These are phyloP conservation scores for Boletus putidus DNA, from an alignment of 1,284 basidiomycete genomes.

Conservation along the genomic window DNA sequence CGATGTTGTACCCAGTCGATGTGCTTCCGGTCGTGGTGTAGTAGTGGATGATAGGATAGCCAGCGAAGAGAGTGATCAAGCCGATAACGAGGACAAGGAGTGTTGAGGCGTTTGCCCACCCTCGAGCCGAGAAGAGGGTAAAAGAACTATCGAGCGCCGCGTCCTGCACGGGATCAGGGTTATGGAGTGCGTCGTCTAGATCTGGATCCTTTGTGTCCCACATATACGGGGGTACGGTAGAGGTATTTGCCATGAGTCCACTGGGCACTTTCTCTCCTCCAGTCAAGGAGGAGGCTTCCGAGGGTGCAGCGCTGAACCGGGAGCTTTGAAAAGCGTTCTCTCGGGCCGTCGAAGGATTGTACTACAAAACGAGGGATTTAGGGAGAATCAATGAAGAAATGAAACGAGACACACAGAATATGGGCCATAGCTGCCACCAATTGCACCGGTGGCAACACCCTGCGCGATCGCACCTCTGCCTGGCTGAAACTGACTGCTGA, in stretches of 20 bases:
- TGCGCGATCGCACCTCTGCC: conserved; percentile 59
- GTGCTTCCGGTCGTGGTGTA: conserved; percentile 38
- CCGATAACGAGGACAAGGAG: conserved; percentile 60
- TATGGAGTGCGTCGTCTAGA: conserved; percentile 74
- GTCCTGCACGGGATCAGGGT: conserved; percentile 67
- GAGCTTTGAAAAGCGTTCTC: conserved; percentile 47
- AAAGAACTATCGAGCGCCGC: conserved; percentile 56
- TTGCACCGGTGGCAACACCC: conserved; percentile 69
- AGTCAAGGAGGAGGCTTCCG: conserved; percentile 53
- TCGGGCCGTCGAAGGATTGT: conserved; percentile 53
- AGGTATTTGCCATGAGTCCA: conserved; percentile 33
- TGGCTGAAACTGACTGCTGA: conserved; percentile 38
- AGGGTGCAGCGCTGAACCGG: conserved; percentile 62
- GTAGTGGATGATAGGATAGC: conserved; percentile 75
- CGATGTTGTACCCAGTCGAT: conserved; percentile 67
- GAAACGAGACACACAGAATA: conserved; percentile 60
- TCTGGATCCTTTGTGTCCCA: conserved; percentile 76
- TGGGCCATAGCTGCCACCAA: conserved; percentile 75
- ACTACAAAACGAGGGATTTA: conserved; percentile 42
- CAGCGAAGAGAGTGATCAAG: conserved; percentile 69
- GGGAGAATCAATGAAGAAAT: conserved; percentile 1
- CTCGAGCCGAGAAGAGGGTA: conserved; percentile 65
- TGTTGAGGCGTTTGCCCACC: conserved; percentile 68
- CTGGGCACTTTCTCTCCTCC: conserved; percentile 42
- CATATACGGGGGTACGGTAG: conserved; percentile 60